Base-by-base conservation (phyloP, 2,329 filamentous ascomycete genomes). In the Aureobasidium mangrovei region DNA sequence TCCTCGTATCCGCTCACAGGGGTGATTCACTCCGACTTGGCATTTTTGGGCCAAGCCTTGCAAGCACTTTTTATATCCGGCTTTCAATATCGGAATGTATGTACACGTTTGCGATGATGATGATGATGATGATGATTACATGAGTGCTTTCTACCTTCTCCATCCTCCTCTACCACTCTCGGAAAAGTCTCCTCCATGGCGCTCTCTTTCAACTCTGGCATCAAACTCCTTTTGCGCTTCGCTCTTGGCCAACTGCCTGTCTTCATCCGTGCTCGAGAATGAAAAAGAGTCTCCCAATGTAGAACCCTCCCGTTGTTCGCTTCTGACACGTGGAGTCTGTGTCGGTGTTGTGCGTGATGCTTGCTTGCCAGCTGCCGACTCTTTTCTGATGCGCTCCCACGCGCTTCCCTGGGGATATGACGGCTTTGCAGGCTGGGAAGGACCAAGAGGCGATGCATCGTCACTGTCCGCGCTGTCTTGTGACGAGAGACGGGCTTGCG, bases 181-280 rank as follows among this genome's bases (percentile, higher is more conserved):
- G 4, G 61, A 57, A 56, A 74, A 75, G 48, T 73, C 67, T n/a
- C 68, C 69, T 0, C 74, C 76, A 52, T 69, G 68, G 49, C 77
- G 63, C 59, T 79, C 77, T 55, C 68, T 67, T 58, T 78, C 76
- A 4, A 78, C 58, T 41, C 72, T 64, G 18, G 69, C 69, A 59
- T 78, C 74, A 58, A 78, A 78, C 28, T 77, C 73, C 52, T 65
- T 70, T 62, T 78, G 75, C 28, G 74, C 74, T 57, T 75, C 69
- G 39, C 67, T 60, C 56, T 69, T 72, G 9, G 73, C 74, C 29
- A 66, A 60, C 43, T 70, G 67, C 27, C 69, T 66, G 36, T 77
- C 73, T 53, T 74, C 70, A 4, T 73, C 71, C 1, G 64, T 65
- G 1, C 64, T 64, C 0, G 68, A 70, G 60, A 76, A 77, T 9